Conservation (phyloP, 2,329 filamentous ascomycete genomes). For the Rhexocercosporidium sp. region DNA sequence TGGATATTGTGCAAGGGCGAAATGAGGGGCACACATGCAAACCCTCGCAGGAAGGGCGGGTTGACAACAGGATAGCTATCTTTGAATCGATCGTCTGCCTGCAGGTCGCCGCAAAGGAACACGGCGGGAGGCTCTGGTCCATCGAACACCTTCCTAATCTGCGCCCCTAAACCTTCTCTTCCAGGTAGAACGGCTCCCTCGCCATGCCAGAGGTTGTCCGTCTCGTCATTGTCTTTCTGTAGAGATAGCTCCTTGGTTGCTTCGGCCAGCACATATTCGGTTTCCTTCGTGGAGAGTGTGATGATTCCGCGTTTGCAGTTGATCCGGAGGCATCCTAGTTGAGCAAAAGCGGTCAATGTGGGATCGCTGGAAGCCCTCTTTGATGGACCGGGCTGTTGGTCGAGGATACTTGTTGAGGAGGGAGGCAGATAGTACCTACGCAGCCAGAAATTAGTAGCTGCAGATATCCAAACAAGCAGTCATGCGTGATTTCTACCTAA, state of each 20-base stretch:
- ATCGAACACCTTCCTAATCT: conserved; percentile 30
- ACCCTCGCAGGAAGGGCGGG: conserved; percentile 51
- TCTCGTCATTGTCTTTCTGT: conserved; percentile 36
- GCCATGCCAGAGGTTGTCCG: conserved; percentile 40
- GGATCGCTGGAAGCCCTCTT: conserved; percentile 44
- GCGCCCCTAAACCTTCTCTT: conserved; percentile 25
- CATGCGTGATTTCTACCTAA: conserved; percentile 26
- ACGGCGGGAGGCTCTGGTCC: conserved; percentile 23
- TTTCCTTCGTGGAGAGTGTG: conserved; percentile 38
- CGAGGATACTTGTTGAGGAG: not conserved
- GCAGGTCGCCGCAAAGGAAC: conserved; percentile 46
- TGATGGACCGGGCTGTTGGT: conserved; percentile 9
- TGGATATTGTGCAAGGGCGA: conserved; percentile 57
- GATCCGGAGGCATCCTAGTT: conserved; percentile 55
- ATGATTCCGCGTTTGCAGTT: conserved; percentile 53
- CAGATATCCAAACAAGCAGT: not conserved
- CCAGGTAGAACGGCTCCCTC: conserved; percentile 29
- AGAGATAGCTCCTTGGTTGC: conserved; percentile 34
- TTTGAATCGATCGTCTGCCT: conserved; percentile 46
- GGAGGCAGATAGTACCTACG: conserved; percentile 33
- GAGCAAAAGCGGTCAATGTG: conserved; percentile 51
- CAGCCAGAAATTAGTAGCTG: not conserved
- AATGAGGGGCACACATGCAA: conserved; percentile 65
- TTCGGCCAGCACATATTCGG: conserved; percentile 39
- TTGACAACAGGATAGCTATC: conserved; percentile 44